Conservation (phyloP, 2,329 filamentous ascomycete species). For the Bipolaris zeicola region DNA sequence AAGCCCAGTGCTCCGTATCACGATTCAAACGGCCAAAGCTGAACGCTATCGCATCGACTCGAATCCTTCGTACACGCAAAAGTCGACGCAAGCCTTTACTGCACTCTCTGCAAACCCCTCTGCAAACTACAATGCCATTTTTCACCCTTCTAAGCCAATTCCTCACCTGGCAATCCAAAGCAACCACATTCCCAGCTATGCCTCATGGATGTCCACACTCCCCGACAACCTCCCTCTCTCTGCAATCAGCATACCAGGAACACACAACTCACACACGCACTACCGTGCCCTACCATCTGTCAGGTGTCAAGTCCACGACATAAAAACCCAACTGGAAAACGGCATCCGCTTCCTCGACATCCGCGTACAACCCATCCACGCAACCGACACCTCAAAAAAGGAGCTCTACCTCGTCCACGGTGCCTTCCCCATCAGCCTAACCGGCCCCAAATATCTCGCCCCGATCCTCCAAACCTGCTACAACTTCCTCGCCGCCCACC, state of each 20-base stretch:
- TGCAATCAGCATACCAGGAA: constrained; percentile 87
- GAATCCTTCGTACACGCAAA: constrained; percentile 60
- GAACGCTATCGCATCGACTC: constrained; percentile 73
- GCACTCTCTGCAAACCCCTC: constrained; percentile 49
- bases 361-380: constrained; percentile 71
- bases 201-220: constrained; percentile 84
- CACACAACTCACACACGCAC: constrained; percentile 90
- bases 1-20: constrained; percentile 71
- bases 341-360: constrained; percentile 95
- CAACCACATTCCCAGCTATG: constrained; percentile 55
- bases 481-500: constrained; percentile 76
- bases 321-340: constrained; percentile 80
- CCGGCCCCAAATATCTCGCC: constrained; percentile 77
- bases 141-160: constrained; percentile 52
- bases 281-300: constrained; percentile 87
- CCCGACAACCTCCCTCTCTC: constrained; percentile 74
- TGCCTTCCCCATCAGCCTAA: constrained; percentile 85
- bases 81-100: constrained; percentile 45
- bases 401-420: constrained; percentile 84
- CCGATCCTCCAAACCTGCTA: constrained; percentile 74
- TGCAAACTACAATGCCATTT: constrained; percentile 51
- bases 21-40: constrained; percentile 66
- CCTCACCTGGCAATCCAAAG: constrained; percentile 40
- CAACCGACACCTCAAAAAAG: constrained; percentile 64
- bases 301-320: constrained; percentile 82